These are phyloP conservation scores for Aspergillus brasiliensis DNA, from an alignment of 2,329 filamentous ascomycete species.

Conservation along the genomic window DNA sequence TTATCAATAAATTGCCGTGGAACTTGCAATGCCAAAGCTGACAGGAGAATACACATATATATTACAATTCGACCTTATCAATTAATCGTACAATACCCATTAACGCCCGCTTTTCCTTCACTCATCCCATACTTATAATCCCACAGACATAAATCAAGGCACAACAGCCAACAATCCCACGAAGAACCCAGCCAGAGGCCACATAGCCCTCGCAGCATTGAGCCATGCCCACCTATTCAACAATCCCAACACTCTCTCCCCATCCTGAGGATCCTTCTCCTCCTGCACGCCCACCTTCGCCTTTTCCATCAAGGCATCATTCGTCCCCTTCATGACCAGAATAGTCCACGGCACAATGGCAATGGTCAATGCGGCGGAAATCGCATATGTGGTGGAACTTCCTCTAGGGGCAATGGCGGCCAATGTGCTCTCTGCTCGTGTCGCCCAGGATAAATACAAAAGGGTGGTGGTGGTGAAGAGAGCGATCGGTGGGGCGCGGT, in stretches of 20 bases:
- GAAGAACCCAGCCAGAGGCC: slow-evolving; percentile 23
- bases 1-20: too few species aligned
- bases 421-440: slow-evolving; percentile 18
- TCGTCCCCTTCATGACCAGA: slow-evolving; percentile 30
- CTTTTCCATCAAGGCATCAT: slow-evolving; percentile 28
- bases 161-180: slow-evolving; percentile 14
- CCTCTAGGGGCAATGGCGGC: slow-evolving; percentile 15
- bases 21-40: too few species aligned
- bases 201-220: slow-evolving; percentile 23
- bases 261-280: background rate
- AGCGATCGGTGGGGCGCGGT: slow-evolving; percentile 30
- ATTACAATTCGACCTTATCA: too few species aligned
- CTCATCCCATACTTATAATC: too few species aligned
- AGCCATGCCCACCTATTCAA: slow-evolving; percentile 24
- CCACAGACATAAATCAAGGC: background rate
- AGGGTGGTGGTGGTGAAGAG: slow-evolving; percentile 23
- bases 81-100: too few species aligned
- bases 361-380: slow-evolving; percentile 32
- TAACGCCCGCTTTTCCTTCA: too few species aligned
- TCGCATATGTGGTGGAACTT: slow-evolving; percentile 25
- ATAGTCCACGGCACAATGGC: slow-evolving; percentile 39
- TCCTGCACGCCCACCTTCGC: slow-evolving; percentile 8
- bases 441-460: slow-evolving; percentile 33
- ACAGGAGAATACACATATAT: too few species aligned
- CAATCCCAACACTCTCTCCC: slow-evolving; percentile 5